These are phyloP conservation scores for Cercospora citrullina DNA, from an alignment of 2,329 filamentous ascomycete species.

Conservation along the genomic window DNA sequence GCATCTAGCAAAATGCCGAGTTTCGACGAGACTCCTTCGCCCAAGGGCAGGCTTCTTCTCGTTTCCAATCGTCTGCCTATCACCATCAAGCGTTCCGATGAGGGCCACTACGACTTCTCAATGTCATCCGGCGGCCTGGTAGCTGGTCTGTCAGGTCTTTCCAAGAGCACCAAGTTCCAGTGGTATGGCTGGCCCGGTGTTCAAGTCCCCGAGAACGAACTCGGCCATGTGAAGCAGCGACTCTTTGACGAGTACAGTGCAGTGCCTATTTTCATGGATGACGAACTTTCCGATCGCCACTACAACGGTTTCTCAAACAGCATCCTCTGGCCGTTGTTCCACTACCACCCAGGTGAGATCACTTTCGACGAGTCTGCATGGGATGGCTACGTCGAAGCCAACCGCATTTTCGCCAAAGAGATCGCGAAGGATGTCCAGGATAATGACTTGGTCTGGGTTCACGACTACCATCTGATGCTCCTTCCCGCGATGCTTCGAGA, in stretches of 20 bases:
- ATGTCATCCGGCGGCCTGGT: constrained; percentile 97
- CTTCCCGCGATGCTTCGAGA: constrained; percentile 93
- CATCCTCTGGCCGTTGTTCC: constrained; percentile 97
- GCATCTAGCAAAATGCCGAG: constrained; percentile 33
- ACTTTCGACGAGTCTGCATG: constrained; percentile 95
- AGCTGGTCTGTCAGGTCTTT: constrained; percentile 85
- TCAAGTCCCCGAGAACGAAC: constrained; percentile 83
- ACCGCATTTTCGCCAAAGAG: constrained; percentile 84
- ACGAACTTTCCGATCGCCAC: constrained; percentile 89
- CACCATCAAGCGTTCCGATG: constrained; percentile 90
- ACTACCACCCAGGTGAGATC: constrained; percentile 98
- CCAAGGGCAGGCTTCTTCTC: constrained; percentile 65
- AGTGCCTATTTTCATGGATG: constrained; percentile 87
- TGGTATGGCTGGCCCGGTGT: constrained; percentile 99
- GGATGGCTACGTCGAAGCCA: constrained; percentile 90
- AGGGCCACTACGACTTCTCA: constrained; percentile 88
- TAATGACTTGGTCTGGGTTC: constrained; percentile 94
- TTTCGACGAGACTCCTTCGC: constrained; percentile 36
- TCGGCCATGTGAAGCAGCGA: constrained; percentile 69
- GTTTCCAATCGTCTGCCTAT: constrained; percentile 95
- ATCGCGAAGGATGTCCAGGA: constrained; percentile 86
- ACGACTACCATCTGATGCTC: constrained; percentile 98
- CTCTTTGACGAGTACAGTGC: constrained; percentile 86
- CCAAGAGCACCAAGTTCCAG: constrained; percentile 90
- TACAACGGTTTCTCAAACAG: constrained; percentile 99